Base-by-base conservation (phyloP, 768 basidiomycete species). In the Mycena metata region DNA sequence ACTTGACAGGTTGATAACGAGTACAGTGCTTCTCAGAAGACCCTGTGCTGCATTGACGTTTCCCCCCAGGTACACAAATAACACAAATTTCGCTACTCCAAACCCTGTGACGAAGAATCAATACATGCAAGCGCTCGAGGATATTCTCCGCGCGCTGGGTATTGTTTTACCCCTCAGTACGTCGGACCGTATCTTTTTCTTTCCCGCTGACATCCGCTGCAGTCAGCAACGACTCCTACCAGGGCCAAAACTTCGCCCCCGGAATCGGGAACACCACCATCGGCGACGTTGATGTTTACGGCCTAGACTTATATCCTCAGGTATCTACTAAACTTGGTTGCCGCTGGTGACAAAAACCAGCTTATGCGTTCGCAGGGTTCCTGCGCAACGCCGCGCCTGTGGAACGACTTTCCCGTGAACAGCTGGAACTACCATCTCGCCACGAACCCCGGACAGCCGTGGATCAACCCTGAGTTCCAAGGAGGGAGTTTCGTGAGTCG, bases 71-170 rank as follows among this genome's bases (percentile, higher is more conserved):
- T n/a, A 66, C 15, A 66, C 65, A 8, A 66, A 66, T 30, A 54
- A 68, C 46, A 68, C 66, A 39, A 68, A 68, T 24, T 68, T 68
- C 15, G 66, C 66, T 23, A 62, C 66, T 21, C 66, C 66, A 21
- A 66, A 66, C 58, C 58, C 65, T 26, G 65, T 66, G 21, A 66
- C 65, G 51, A 66, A 66, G 35, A 66, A 66, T 24, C 58, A 60
- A 35, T 66, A 66, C 51, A 66, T 66, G 65, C 65, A 66, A 26
- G 65, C 65, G 21, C 65, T 66, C 33, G 65, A 66, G 58, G 65
- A 66, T 39, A 66, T 66, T 24, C 58, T 66, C 23, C 52, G 43
- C 30, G 65, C 52, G 42, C 41, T 66, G 58, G 65, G 65, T n/a
- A 66, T 66, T 17, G 65, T 66, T 24, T 60, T 66, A 51, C 65